Conservation (phyloP, 352 stramenopile species). For the Phytopythium boreale region DNA sequence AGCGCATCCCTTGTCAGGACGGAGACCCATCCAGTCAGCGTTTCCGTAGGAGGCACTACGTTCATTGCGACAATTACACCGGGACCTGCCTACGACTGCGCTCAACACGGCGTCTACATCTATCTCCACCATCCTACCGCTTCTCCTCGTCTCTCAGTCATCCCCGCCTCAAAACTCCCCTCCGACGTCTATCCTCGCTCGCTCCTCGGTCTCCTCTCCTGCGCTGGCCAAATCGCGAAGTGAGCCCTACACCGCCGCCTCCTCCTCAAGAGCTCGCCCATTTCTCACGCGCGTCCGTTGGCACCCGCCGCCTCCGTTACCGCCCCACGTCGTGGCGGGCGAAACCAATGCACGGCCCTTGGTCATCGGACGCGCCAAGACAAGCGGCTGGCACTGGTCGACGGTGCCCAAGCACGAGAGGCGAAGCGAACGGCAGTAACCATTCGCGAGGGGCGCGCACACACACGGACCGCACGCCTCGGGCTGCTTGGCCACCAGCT, state of each 20-base stretch:
- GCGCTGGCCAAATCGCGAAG: background rate
- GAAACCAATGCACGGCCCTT: background rate
- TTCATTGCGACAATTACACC: background rate
- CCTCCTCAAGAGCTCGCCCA: background rate
- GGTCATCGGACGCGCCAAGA: background rate
- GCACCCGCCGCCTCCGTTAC: background rate
- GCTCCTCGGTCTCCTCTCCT: background rate
- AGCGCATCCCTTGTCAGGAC: too few species aligned
- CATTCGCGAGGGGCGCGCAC: background rate
- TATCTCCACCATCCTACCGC: background rate
- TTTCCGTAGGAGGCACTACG: too few species aligned
- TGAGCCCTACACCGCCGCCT: background rate
- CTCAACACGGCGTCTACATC: background rate
- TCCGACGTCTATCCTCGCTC: background rate
- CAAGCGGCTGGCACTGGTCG: background rate
- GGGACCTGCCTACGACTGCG: background rate
- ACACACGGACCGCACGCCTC: too few species aligned
- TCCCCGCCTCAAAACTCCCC: too few species aligned
- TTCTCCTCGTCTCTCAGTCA: background rate
- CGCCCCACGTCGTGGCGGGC: background rate
- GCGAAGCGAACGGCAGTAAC: background rate
- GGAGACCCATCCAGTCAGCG: too few species aligned
- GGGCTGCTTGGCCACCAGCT: background rate
- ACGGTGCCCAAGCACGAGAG: background rate
- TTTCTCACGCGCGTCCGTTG: background rate